Base-by-base conservation (phyloP, 805 yeast genomes). In the Myxozyma sirexii region DNA sequence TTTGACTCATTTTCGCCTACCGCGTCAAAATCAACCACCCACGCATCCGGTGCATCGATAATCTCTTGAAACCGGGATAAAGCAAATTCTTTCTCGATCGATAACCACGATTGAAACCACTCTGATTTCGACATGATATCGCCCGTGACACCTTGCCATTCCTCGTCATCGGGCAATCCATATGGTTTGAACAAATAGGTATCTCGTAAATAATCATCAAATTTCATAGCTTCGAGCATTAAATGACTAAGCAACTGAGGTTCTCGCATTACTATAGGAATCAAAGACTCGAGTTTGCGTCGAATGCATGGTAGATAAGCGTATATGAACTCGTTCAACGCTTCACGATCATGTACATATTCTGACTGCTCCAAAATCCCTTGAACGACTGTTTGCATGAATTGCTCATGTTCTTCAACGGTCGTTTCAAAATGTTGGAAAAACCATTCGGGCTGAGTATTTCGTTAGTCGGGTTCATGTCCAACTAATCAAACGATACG, bases 371-470 rank as follows among this genome's bases (percentile, higher is more conserved):
- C 62, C 5, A 72, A 49, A 19, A 63, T 44, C 4, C 65, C 59
- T 59, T 69, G 71, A 1, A 74, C 65, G 10, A 52, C 52, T 3
- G 57, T 55, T 19, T 61, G 59, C 45, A 75, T 63, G 54, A 75
- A 71, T 31, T 49, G 59, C 26, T 54, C 47, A 33, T 72, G 72
- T 24, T 72, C 74, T 39, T 74, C 77, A 19, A 77, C 39, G 23
- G 69, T 56, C 35, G 66, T 64, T 29, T 67, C 49, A 27, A 81
- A 69, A 66, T 80, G 86, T 17, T 75, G 72, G 60, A 86, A 78
- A 2, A 84, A 80, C 86, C 90, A 87, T 69, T 87, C 92, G 1
- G 93, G 92, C 67, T 61, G 33, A 5, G 13, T 19, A 31, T 1
- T 41, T 19, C 8, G 35, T 35, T 19, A 49, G 38, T 50, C 7